Conservation (phyloP, 495 filamentous ascomycete species). For the Evernia prunastri region DNA sequence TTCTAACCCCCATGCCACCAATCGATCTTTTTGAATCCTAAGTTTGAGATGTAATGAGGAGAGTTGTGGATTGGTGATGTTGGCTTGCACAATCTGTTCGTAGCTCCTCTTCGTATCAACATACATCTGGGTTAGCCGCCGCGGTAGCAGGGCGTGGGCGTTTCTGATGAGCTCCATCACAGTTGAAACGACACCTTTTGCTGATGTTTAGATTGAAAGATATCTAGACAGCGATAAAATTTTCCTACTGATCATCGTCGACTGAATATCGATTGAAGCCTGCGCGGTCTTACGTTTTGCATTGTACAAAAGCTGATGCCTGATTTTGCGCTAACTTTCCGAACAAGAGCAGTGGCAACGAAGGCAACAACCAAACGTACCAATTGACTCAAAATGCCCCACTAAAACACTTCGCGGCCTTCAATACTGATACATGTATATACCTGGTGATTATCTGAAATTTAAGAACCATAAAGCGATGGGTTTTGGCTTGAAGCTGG, state of each 20-base stretch:
- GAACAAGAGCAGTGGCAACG: constrained; percentile 4
- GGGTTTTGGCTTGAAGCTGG: not conserved
- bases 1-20: constrained; percentile 83
- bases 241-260: not conserved
- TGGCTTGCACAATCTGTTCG: constrained; percentile 60
- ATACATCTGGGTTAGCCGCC: constrained; percentile 81
- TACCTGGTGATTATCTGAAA: not conserved
- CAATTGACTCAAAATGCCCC: constrained; percentile 14
- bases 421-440: not conserved
- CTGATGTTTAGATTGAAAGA: not conserved
- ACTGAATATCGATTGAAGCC: not conserved
- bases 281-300: constrained; percentile 8
- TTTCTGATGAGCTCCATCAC: constrained; percentile 43
- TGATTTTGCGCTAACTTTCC: constrained; percentile 14
- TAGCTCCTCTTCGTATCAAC: constrained; percentile 87
- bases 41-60: constrained; percentile 51
- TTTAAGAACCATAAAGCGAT: not conserved
- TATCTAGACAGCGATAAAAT: not conserved
- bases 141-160: constrained; percentile 48
- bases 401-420: not conserved
- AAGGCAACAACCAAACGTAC: constrained; percentile 26
- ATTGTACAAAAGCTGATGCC: constrained; percentile 23
- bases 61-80: constrained; percentile 48
- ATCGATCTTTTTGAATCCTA: constrained; percentile 52
- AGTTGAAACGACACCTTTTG: not conserved